Evolutionary conservation across 768 basidiomycete genomes (phyloP), one percentile per base, ranked within the genome.

Genomic region (Leccinum obscurum): DNA sequence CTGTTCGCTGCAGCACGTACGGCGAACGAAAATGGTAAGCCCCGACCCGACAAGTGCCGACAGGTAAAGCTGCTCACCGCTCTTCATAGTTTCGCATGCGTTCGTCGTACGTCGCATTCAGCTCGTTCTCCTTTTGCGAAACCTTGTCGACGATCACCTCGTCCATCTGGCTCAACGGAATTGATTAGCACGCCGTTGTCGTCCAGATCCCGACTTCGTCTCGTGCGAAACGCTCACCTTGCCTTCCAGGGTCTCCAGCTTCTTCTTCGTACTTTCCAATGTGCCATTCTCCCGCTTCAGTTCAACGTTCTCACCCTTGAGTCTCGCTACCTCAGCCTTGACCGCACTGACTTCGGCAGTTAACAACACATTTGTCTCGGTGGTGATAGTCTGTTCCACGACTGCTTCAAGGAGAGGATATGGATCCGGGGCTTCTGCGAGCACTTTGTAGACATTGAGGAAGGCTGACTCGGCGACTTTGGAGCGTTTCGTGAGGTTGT

Each of bases 41-140:
- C 7, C 46, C 53, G 32, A 41, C 14, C 26, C 30, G 6, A 50
- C 28, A 22, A 2, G 0, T 6, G 9, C 30, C 8, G 1, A 1
- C 24, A 17, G 8, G 39, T 13, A 4, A 6, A 8, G 44, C 6
- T 9, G 73, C 85, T 30, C 65, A 94, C 94, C 96, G 84, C 69
- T 96, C 96, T 73, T 95, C 95, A 66, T 96, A 98, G 74, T 98
- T 99, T 54, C 93, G 82, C 71, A 99, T 81, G 65, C 89, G 89
- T 77, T 99, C 97, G 68, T 99, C 97, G 64, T 97, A 98, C 6
- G 92, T 95, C 15, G 96, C 97, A 64, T 96, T 92, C 20, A 98
- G 80, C 76, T 98, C 97, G 58, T 95, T 96, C 78, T 98, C 93
- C 76, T 98, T 98, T 73, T 92, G 90, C 3, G 80, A 78, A 35